phyloP scores from a whole-genome alignment of 176 grass and related monocot genomes.

The Musa itinerans region DNA sequence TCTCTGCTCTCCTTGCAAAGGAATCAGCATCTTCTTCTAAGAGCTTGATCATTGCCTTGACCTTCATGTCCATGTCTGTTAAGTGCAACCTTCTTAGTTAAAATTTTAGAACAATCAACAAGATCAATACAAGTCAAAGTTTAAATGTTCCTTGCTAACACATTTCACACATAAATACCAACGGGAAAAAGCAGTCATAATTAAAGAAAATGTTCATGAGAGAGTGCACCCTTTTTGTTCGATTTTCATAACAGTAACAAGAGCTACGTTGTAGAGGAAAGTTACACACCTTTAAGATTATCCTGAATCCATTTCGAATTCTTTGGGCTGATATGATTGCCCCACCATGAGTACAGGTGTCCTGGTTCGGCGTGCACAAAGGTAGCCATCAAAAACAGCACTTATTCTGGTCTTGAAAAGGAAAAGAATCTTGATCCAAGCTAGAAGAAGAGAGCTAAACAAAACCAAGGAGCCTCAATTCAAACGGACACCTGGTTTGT shows the following conservation, averaged over 20 bases:
- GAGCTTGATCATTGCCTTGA: constrained; percentile 88
- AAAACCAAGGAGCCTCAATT: too few relatives aligned
- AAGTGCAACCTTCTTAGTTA: neutral
- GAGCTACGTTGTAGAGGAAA: neutral
- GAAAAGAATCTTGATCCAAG: too few relatives aligned
- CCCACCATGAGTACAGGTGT: constrained; percentile 46
- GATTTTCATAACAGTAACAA: neutral
- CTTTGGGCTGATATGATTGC: constrained; percentile 80
- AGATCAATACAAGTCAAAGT: neutral
- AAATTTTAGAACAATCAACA: neutral
- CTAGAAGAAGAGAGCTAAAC: too few relatives aligned
- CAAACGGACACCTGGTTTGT: too few relatives aligned
- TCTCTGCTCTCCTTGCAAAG: constrained; percentile 87
- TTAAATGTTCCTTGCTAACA: neutral
- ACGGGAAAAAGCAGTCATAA: too few relatives aligned
- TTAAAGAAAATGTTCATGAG: too few relatives aligned
- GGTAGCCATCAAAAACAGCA: constrained; percentile 29
- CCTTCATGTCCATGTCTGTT: constrained; percentile 75
- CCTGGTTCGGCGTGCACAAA: neutral
- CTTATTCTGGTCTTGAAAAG: neutral
- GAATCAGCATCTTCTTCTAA: constrained; percentile 94
- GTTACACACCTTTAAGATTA: constrained; percentile 58
- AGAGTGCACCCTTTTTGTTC: neutral
- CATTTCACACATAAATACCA: neutral
- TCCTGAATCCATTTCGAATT: constrained; percentile 94